Conservation (phyloP, 2,329 filamentous ascomycete species). For the Podosphaera xanthii region DNA sequence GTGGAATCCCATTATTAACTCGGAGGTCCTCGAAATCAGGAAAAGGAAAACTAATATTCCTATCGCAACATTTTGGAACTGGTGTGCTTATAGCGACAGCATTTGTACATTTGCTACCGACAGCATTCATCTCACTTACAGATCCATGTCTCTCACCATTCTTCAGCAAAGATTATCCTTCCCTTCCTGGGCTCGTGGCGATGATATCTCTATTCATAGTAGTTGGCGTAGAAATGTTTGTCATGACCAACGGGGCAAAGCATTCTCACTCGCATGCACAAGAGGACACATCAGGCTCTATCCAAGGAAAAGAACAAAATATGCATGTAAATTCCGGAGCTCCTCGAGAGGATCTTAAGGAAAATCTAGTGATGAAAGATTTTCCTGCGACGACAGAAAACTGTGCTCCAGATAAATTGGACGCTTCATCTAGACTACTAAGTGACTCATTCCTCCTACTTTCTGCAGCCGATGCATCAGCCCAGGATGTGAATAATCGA, state of each 20-base stretch:
- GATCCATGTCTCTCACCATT: slow-evolving; percentile 49
- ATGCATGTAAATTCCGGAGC: slow-evolving; percentile 6
- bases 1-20: slow-evolving; percentile 16
- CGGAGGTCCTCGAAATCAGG: slow-evolving; percentile 12
- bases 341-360: slow-evolving; percentile 9
- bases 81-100: slow-evolving; percentile 71
- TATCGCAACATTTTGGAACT: slow-evolving; percentile 50
- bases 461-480: slow-evolving; percentile 21
- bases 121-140: slow-evolving; percentile 35
- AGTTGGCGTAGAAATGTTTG: slow-evolving; percentile 69
- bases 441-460: slow-evolving; percentile 34
- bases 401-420: slow-evolving; percentile 23
- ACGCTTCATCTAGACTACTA: slow-evolving; percentile 31
- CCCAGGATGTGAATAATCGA: slow-evolving; percentile 11
- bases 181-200: slow-evolving; percentile 59
- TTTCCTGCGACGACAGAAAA: slow-evolving; percentile 17
- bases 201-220: slow-evolving; percentile 68
- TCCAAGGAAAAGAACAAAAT: slow-evolving; percentile 22
- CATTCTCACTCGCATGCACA: slow-evolving; percentile 33
- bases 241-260: slow-evolving; percentile 46
- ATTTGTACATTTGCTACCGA: slow-evolving; percentile 49
- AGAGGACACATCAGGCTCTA: slow-evolving; percentile 11
- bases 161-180: slow-evolving; percentile 58
- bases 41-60: slow-evolving; percentile 23
- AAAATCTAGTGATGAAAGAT: slow-evolving; percentile 22